These are phyloP conservation scores for Fusarium praegraminearum DNA, from an alignment of 2,329 filamentous ascomycete species.

Conservation along the genomic window DNA sequence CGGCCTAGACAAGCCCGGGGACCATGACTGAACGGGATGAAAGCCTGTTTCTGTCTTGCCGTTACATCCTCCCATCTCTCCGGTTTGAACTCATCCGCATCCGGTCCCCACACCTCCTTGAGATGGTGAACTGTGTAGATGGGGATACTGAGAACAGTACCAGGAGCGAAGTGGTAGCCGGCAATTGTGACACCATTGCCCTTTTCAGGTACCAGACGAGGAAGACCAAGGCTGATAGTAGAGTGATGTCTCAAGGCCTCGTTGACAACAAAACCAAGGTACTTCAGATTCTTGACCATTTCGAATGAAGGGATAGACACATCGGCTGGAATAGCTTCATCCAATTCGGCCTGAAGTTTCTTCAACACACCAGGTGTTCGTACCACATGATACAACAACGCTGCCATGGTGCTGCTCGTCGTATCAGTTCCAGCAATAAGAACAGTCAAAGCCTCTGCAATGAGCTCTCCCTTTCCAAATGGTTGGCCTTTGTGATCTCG, in stretches of 20 bases:
- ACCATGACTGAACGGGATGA: constrained; percentile 7
- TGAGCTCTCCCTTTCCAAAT: neutral
- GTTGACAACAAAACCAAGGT: constrained; percentile 4
- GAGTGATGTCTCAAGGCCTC: constrained; percentile 5
- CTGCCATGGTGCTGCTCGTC: neutral
- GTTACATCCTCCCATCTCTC: constrained; percentile 11
- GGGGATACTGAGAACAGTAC: neutral
- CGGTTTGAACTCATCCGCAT: neutral
- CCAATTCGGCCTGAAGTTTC: neutral
- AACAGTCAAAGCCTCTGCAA: neutral
- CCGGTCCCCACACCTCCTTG: neutral
- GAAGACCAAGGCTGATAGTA: neutral
- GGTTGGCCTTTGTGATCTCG: constrained; percentile 1
- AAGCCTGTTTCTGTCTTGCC: neutral
- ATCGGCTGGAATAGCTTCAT: neutral
- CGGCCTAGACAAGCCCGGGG: neutral
- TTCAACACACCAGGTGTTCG: neutral
- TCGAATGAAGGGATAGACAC: neutral
- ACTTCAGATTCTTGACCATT: neutral
- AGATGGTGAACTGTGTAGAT: constrained; percentile 4
- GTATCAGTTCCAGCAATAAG: constrained; percentile 4
- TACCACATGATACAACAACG: neutral
- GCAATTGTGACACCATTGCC: neutral
- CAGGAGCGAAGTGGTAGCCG: constrained; percentile 1
- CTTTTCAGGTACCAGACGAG: neutral